A percentile compares a stretch with the other conserved stretches of the same genome.
phyloP scores from a whole-genome alignment of 2,329 filamentous ascomycete species.

The Ilyonectria robusta region DNA sequence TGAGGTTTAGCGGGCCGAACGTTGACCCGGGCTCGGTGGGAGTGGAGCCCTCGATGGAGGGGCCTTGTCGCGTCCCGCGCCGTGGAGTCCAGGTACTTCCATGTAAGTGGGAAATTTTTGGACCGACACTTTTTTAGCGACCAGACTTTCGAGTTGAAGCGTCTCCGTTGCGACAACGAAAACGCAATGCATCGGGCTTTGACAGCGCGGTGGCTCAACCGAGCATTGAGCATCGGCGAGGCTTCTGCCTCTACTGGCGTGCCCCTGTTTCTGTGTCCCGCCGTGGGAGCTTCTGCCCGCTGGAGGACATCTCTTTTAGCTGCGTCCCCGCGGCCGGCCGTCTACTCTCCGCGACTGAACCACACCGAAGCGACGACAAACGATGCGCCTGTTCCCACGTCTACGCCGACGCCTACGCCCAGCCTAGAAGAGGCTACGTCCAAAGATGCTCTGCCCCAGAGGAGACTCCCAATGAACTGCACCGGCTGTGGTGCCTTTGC shows the following conservation, averaged over 20 bases:
- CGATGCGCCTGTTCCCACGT: conserved; percentile 6
- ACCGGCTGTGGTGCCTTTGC: conserved; percentile 76
- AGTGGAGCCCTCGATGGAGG: conserved; percentile 29
- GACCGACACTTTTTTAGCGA: conserved; percentile 29
- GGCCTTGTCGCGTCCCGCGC: conserved; percentile 28
- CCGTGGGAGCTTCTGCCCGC: conserved; percentile 49
- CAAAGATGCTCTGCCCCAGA: conserved; percentile 19
- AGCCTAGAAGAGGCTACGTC: background rate
- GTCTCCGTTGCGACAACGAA: conserved; percentile 22
- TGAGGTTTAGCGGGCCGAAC: conserved; percentile 46
- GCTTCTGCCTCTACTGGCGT: conserved; percentile 54
- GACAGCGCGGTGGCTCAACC: conserved; percentile 59
- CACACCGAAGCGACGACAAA: conserved; percentile 44
- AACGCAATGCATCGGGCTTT: conserved; percentile 61
- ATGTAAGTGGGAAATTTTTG: conserved; percentile 45
- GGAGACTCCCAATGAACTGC: conserved; percentile 69
- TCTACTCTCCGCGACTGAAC: conserved; percentile 45
- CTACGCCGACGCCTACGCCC: background rate
- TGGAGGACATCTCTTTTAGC: conserved; percentile 27
- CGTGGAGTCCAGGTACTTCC: background rate
- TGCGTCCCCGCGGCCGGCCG: conserved; percentile 26
- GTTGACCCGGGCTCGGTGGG: conserved; percentile 46
- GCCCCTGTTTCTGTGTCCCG: conserved; percentile 65
- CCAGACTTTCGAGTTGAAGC: conserved; percentile 6
- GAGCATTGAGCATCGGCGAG: conserved; percentile 60